These are phyloP conservation scores for Ophiocordyceps australis DNA, from an alignment of 2,329 filamentous ascomycete genomes.

Conservation along the genomic window DNA sequence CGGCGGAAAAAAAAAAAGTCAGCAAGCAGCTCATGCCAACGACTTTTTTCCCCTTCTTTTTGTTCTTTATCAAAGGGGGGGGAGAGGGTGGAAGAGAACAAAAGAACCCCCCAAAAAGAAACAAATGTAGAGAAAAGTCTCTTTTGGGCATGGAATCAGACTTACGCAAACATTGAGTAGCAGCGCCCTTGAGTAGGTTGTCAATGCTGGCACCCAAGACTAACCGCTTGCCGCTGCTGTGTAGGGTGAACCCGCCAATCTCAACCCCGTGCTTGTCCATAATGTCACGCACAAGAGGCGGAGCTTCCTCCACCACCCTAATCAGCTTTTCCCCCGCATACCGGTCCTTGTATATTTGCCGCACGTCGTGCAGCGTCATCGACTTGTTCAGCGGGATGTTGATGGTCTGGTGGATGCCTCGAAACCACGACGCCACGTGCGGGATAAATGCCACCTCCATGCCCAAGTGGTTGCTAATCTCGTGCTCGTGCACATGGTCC, in stretches of 20 bases:
- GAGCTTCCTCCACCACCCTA: slow-evolving; percentile 78
- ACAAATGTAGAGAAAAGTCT: neutral
- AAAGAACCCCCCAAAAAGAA: neutral
- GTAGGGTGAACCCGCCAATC: slow-evolving; percentile 89
- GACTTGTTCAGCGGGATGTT: slow-evolving; percentile 70
- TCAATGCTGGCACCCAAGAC: slow-evolving; percentile 87
- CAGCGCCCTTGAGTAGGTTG: slow-evolving; percentile 83
- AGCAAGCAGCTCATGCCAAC: no score
- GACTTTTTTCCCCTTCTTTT: no score
- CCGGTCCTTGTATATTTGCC: slow-evolving; percentile 87
- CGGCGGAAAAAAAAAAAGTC: no score
- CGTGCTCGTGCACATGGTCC: slow-evolving; percentile 86
- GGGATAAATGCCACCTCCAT: slow-evolving; percentile 69
- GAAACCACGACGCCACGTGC: slow-evolving; percentile 93
- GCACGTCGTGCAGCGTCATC: slow-evolving; percentile 82
- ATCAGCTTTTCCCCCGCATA: slow-evolving; percentile 93
- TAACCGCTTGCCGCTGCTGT: slow-evolving; percentile 73
- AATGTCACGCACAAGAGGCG: slow-evolving; percentile 72
- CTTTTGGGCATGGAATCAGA: slow-evolving; percentile 13
- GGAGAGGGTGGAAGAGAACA: neutral
- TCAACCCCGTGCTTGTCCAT: slow-evolving; percentile 75
- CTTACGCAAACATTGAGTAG: slow-evolving; percentile 81
- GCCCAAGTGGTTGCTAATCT: slow-evolving; percentile 67
- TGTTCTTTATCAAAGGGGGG: slow-evolving; percentile 46
- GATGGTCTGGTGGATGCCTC: slow-evolving; percentile 85